phyloP scores from a whole-genome alignment of 208 protist species.

The Blechomonas ayalai region DNA sequence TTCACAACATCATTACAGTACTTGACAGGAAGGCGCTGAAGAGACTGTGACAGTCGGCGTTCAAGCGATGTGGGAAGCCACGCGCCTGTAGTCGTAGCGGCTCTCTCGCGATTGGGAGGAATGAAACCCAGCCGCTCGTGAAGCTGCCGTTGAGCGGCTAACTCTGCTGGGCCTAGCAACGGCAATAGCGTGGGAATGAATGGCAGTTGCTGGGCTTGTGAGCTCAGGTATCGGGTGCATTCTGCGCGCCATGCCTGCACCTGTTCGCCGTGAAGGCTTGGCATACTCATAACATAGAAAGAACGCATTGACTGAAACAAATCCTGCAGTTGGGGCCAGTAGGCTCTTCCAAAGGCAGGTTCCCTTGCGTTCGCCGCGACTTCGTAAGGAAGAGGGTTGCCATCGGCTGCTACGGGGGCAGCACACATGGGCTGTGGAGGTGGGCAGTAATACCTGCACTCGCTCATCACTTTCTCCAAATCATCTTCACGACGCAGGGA shows the following conservation, averaged over 20 bases:
- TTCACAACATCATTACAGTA: not conserved
- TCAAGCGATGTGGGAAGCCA: not conserved
- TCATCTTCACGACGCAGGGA: too few species aligned
- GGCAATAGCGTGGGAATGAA: conserved; percentile 26
- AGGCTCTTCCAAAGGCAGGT: too few species aligned
- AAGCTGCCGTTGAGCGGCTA: conserved; percentile 26
- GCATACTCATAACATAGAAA: conserved; percentile 16
- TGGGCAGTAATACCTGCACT: too few species aligned
- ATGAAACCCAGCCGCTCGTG: conserved; percentile 13
- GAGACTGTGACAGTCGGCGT: too few species aligned
- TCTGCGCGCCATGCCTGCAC: conserved; percentile 13
- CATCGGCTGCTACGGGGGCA: too few species aligned
- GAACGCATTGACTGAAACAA: too few species aligned
- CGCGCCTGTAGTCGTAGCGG: not conserved
- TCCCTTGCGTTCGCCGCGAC: too few species aligned
- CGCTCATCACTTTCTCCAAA: too few species aligned
- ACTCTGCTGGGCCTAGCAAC: conserved; percentile 12
- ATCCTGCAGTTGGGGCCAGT: too few species aligned
- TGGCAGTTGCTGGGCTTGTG: not conserved
- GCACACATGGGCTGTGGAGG: too few species aligned
- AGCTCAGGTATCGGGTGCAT: not conserved
- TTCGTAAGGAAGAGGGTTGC: too few species aligned
- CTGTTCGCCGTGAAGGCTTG: conserved; percentile 28
- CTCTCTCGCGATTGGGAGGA: conserved; percentile 3
- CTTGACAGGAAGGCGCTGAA: not conserved